Percentiles rank a stretch among this genome's conserved stretches.
phyloP scores from a whole-genome alignment of 495 filamentous ascomycete genomes.

The Clohesyomyces aquaticus region DNA sequence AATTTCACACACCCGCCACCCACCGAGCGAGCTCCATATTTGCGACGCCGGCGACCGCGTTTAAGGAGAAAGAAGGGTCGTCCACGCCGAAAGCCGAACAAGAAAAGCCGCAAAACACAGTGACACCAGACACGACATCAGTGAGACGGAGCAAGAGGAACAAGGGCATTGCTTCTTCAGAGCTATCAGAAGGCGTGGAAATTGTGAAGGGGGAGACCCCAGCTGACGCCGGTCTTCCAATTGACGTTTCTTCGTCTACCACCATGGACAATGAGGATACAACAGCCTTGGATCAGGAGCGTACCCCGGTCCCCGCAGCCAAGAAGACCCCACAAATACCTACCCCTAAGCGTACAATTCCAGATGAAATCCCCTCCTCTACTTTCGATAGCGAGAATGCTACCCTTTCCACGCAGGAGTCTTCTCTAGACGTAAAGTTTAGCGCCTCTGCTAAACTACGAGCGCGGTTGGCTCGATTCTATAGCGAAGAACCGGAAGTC shows the following conservation, averaged over 20 bases:
- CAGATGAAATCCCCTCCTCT: slow-evolving; percentile 24
- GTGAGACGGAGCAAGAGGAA: background rate
- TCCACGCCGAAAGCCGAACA: slow-evolving; percentile 1
- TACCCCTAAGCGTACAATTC: background rate
- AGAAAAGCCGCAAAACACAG: background rate
- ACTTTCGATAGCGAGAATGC: slow-evolving; percentile 23
- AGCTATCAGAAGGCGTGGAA: background rate
- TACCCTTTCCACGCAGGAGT: slow-evolving; percentile 19
- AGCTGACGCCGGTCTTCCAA: background rate
- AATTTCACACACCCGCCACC: background rate
- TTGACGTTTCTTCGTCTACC: background rate
- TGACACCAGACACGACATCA: background rate
- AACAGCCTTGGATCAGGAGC: background rate
- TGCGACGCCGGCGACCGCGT: slow-evolving; percentile 16
- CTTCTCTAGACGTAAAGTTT: background rate
- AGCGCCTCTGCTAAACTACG: background rate
- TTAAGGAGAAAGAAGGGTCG: background rate
- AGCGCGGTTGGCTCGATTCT: slow-evolving; percentile 46
- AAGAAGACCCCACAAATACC: too few relatives aligned
- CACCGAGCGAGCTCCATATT: background rate
- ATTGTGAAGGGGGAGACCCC: background rate
- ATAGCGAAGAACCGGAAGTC: slow-evolving; percentile 50
- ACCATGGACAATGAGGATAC: background rate
- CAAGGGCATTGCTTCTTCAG: background rate
- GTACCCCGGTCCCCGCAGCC: background rate